Evolutionary conservation across 306 rosid genomes (phyloP), one percentile per base, ranked within the genome.

Genomic region (Castanopsis chinensis): DNA sequence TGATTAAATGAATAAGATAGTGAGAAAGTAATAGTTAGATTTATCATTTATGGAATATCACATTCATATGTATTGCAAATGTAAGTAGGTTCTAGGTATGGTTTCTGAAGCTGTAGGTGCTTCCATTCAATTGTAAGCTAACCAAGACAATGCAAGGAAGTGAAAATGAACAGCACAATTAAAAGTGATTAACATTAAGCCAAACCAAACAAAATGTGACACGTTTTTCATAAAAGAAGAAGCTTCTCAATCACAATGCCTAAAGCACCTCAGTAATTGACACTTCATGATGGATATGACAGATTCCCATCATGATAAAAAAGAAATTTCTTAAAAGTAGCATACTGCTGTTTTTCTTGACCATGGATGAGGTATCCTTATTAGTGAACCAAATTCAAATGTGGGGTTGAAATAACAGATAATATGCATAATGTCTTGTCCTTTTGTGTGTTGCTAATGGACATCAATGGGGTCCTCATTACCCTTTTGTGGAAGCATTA

Each of bases 21-120:
- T 19, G 49, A 27, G 52, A 37, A 30, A 33, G 72, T 68, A 19
- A 3, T 35, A 33, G 52, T 19, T 35, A 33, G 28, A n/a, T 8
- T 4, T 35, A 23, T 68, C 52, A n/a, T 8, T 4, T 35, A 23
- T 68, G 27, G 12, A 30, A 64, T 60, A 21, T 54, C 11, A 27
- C 67, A 70, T 30, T 74, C 56, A 19, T 32, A 30, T 54, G 2
- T 41, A 20, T 80, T 61, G 76, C 41, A 45, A 79, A 72, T 23
- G 63, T 11, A 61, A 32, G 67, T 51, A 60, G 20, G 54, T 11
- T 32, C 5, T 52, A 27, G 21, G 20, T 21, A 28, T 9, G 28
- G 25, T 65, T 53, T 27, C 10, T 6, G 30, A 10, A 65, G 15
- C 2, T 11, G 52, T 45, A 45, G 15, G 15, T 45, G 52, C 52